These are phyloP conservation scores for Backusella mclennaniae DNA, from an alignment of 192 early-diverging fungal genomes.

Conservation along the genomic window DNA sequence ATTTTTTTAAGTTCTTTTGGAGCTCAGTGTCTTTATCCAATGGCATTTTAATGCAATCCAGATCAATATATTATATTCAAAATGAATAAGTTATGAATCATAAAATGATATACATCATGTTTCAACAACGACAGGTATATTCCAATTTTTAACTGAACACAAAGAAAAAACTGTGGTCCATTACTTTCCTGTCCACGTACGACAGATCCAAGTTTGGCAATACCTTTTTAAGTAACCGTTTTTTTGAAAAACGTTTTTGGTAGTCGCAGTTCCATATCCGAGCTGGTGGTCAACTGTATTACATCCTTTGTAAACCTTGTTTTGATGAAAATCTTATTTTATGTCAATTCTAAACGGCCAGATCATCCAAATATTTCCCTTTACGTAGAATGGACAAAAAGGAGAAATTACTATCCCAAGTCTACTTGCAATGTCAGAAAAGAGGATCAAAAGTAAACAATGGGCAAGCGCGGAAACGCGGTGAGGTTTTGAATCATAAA, in stretches of 20 bases:
- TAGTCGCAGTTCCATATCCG: background rate
- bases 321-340: no score
- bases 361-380: background rate
- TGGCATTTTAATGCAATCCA: background rate
- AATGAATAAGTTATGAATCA: background rate
- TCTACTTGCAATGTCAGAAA: background rate
- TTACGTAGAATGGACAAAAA: background rate
- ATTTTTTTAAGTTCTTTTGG: background rate
- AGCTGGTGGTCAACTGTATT: background rate
- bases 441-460: background rate
- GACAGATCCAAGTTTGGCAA: background rate
- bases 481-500: background rate
- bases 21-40: background rate
- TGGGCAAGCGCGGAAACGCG: background rate
- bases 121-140: background rate
- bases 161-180: background rate
- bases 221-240: conserved; percentile 7
- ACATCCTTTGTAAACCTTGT: no score
- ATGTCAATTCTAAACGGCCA: no score
- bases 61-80: background rate
- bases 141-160: background rate
- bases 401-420: background rate
- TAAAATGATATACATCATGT: background rate
- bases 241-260: background rate
- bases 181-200: background rate